Evolutionary conservation across 2,329 filamentous ascomycete species (phyloP).

Genomic region (Akanthomyces uredinophilus): DNA sequence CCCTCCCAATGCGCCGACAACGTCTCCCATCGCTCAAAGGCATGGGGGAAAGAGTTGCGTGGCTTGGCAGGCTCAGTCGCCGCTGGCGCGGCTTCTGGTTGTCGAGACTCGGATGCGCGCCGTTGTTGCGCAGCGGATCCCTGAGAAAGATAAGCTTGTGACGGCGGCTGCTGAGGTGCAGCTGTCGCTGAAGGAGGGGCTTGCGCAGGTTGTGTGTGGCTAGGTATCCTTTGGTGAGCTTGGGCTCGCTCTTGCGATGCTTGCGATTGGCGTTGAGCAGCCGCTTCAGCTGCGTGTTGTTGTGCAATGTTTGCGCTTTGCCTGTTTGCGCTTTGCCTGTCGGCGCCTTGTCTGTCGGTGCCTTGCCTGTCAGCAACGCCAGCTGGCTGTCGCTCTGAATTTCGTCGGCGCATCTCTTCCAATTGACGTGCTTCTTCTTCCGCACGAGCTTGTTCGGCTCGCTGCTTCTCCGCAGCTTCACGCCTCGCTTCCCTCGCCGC

Average conservation of each 20-base stretch:
- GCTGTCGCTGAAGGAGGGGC: background rate
- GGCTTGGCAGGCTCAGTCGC: constrained; percentile 30
- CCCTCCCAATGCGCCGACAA: constrained; percentile 98
- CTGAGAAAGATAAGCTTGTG: constrained; percentile 15
- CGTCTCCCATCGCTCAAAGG: constrained; percentile 96
- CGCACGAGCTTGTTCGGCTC: constrained; percentile 50
- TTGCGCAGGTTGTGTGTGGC: constrained; percentile 14
- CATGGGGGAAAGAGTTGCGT: constrained; percentile 81
- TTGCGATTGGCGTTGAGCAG: constrained; percentile 18
- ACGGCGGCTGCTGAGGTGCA: constrained; percentile 1
- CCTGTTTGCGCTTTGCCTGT: constrained; percentile 31
- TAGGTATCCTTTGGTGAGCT: constrained; percentile 6
- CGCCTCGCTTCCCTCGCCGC: constrained; percentile 68
- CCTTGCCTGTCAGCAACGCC: constrained; percentile 37
- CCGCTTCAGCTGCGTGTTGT: constrained; percentile 30
- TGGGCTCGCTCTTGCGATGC: constrained; percentile 8
- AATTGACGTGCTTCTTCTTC: constrained; percentile 51
- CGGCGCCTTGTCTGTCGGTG: constrained; percentile 35
- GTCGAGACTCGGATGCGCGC: constrained; percentile 19
- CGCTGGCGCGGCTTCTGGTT: constrained; percentile 18
- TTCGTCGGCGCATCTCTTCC: constrained; percentile 52
- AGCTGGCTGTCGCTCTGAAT: constrained; percentile 57
- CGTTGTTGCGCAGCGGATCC: constrained; percentile 14
- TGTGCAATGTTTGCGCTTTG: constrained; percentile 27
- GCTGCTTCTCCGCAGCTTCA: constrained; percentile 58